These are phyloP conservation scores for Carex kokanica DNA, from an alignment of 176 grass and related monocot species.

Conservation along the genomic window DNA sequence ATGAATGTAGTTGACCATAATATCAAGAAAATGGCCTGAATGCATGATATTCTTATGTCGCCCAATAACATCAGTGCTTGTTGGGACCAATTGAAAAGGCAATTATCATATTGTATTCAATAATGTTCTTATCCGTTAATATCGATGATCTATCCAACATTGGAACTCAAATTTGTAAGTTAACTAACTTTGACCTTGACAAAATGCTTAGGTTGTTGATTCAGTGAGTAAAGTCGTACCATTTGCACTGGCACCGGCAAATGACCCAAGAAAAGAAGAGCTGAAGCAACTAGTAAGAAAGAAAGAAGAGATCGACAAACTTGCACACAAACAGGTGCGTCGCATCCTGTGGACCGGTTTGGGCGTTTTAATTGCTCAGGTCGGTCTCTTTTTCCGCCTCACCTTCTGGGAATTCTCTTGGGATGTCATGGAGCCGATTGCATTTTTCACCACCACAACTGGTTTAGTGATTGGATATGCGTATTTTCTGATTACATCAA, in stretches of 20 bases:
- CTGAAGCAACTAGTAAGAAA: slow-evolving; percentile 57
- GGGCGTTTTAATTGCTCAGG: slow-evolving; percentile 63
- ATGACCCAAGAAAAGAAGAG: slow-evolving; percentile 86
- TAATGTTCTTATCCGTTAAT: neutral
- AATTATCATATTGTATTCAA: neutral
- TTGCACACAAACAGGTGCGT: slow-evolving; percentile 87
- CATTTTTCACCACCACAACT: slow-evolving; percentile 76
- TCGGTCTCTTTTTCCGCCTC: slow-evolving; percentile 84
- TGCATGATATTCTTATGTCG: neutral
- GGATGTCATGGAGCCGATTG: slow-evolving; percentile 99
- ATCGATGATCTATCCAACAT: neutral
- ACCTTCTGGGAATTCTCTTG: slow-evolving; percentile 99
- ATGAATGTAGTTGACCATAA: neutral
- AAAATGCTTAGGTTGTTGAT: slow-evolving; percentile 61
- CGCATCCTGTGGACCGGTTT: slow-evolving; percentile 82
- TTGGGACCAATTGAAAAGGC: neutral
- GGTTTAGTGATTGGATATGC: slow-evolving; percentile 72
- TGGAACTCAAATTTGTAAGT: neutral
- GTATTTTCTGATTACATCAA: slow-evolving; percentile 92
- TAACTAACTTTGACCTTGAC: neutral
- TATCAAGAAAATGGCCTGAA: neutral
- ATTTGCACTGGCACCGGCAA: slow-evolving; percentile 52
- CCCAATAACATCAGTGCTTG: neutral
- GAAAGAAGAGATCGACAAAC: slow-evolving; percentile 74
- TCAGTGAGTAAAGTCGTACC: slow-evolving; percentile 76